phyloP scores from a whole-genome alignment of 257 asterid species.

The Anisodus tanguticus region DNA sequence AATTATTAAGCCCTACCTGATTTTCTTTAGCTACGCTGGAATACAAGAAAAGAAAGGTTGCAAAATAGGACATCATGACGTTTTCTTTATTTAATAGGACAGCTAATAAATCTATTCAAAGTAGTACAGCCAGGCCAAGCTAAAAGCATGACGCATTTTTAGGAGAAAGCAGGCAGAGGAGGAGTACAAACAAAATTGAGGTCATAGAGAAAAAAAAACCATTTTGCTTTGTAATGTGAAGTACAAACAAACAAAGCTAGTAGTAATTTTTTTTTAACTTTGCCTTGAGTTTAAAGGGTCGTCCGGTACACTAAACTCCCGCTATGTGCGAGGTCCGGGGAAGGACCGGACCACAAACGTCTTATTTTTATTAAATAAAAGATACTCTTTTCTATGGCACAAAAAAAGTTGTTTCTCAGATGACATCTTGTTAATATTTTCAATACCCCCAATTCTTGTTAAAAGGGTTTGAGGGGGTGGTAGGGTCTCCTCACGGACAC shows the following conservation, averaged over 20 bases:
- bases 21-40: background rate
- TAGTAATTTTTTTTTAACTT: background rate
- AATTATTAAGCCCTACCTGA: no score
- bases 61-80: background rate
- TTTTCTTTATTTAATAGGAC: background rate
- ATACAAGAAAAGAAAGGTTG: background rate
- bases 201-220: background rate
- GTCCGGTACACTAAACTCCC: no score
- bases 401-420: background rate
- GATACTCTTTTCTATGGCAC: background rate
- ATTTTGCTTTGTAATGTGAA: background rate
- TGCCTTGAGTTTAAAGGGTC: background rate
- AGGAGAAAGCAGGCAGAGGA: background rate
- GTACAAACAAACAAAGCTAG: background rate
- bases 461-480: background rate
- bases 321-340: no score
- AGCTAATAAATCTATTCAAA: background rate
- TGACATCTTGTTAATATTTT: background rate
- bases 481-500: background rate
- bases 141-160: background rate
- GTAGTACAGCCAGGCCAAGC: background rate
- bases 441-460: background rate
- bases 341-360: no score
- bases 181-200: constrained; percentile 2
- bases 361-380: background rate